Percentiles rank a stretch among this genome's conserved stretches.
phyloP scores from a whole-genome alignment of 495 filamentous ascomycete genomes.

The Penicillium antarcticum region DNA sequence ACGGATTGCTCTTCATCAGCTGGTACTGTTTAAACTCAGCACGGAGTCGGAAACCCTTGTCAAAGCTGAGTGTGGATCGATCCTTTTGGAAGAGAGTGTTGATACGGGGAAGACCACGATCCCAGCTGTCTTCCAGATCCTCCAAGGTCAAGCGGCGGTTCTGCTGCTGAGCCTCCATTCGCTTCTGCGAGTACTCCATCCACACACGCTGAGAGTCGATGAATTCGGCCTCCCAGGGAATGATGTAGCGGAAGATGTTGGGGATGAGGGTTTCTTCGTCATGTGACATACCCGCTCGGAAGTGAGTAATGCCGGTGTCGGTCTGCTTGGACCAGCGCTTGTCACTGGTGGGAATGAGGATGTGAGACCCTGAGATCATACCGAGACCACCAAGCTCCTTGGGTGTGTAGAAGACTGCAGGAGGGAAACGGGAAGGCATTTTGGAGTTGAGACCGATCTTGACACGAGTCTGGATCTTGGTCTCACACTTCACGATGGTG shows the following conservation, averaged over 20 bases:
- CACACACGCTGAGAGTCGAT: slow-evolving; percentile 98
- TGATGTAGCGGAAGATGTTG: slow-evolving; percentile 99
- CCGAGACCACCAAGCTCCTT: slow-evolving; percentile 97
- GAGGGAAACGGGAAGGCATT: slow-evolving; percentile 99
- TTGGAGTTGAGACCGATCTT: slow-evolving; percentile 99
- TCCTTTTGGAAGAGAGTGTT: slow-evolving; percentile 99
- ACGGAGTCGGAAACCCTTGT: slow-evolving; percentile 95
- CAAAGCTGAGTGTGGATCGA: slow-evolving; percentile 93
- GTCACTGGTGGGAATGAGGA: slow-evolving; percentile 95
- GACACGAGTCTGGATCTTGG: slow-evolving; percentile 98
- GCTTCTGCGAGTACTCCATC: slow-evolving; percentile 99
- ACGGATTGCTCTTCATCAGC: slow-evolving; percentile 98
- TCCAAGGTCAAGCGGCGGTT: slow-evolving; percentile 93
- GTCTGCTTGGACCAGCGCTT: slow-evolving; percentile 99
- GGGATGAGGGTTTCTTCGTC: slow-evolving; percentile 98
- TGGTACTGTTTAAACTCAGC: slow-evolving; percentile 99
- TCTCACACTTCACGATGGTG: slow-evolving; percentile 99
- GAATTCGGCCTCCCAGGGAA: slow-evolving; percentile 99
- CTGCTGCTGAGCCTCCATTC: slow-evolving; percentile 94
- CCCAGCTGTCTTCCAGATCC: slow-evolving; percentile 98
- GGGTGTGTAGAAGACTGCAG: slow-evolving; percentile 98
- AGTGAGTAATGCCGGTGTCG: slow-evolving; percentile 95
- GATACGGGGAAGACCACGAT: slow-evolving; percentile 95
- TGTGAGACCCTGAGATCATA: slow-evolving; percentile 99
- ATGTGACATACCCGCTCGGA: slow-evolving; percentile 96